Evolutionary conservation across 139 green algal species (phyloP).

Genomic region (Axilococcus clingmanii): DNA sequence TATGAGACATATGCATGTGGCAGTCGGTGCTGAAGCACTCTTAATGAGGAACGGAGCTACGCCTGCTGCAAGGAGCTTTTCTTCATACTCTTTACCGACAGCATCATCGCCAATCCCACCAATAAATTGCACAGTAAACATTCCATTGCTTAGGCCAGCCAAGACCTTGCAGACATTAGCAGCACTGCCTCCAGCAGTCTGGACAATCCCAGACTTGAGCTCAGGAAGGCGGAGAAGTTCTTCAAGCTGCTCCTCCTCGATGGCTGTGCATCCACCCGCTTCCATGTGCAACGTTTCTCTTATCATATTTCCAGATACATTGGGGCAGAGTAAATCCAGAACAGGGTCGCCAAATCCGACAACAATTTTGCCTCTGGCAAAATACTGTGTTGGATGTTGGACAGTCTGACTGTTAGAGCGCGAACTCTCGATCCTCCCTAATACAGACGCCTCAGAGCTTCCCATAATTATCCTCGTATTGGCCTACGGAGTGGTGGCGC

Average conservation of each 20-base stretch:
- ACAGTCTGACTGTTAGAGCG: too few relatives aligned
- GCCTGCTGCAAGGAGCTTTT: constrained; percentile 29
- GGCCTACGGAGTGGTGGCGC: too few relatives aligned
- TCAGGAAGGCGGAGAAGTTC: constrained; percentile 14
- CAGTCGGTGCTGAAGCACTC: constrained; percentile 24
- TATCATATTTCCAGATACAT: background rate
- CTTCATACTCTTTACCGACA: constrained; percentile 39
- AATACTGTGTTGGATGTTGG: too few relatives aligned
- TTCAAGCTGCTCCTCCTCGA: constrained; percentile 12
- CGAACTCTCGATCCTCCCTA: too few relatives aligned
- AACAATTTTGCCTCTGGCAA: too few relatives aligned
- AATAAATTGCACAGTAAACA: constrained; percentile 18
- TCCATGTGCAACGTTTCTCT: constrained; percentile 2
- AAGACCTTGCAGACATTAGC: constrained; percentile 61
- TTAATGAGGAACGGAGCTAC: constrained; percentile 32
- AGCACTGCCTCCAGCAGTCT: constrained; percentile 59
- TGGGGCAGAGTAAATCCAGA: constrained; percentile 24
- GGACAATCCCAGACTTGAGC: constrained; percentile 11
- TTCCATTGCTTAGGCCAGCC: constrained; percentile 5
- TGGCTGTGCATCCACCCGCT: constrained; percentile 16
- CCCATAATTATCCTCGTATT: too few relatives aligned
- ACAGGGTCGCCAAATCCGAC: constrained; percentile 12
- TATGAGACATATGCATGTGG: constrained; percentile 60
- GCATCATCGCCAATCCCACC: constrained; percentile 64
- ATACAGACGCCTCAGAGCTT: too few relatives aligned